Percentiles rank a stretch among this genome's conserved stretches.
phyloP scores from a whole-genome alignment of 768 basidiomycete genomes.

The Phlebiopsis gigantea region DNA sequence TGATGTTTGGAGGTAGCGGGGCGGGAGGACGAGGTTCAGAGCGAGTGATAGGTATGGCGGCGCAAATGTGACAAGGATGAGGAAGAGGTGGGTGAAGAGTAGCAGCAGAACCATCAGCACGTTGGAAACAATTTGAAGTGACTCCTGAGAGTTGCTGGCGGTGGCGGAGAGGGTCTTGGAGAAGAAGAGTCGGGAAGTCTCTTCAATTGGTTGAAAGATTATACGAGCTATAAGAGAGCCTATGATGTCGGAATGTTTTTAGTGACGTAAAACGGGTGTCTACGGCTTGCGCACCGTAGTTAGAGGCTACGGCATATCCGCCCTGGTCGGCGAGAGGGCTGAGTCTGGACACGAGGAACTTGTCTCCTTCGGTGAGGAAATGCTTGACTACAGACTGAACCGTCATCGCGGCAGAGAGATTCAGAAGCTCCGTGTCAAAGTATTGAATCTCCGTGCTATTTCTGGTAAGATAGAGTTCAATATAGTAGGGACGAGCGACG shows the following conservation, averaged over 20 bases:
- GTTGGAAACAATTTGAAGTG: constrained; percentile 34
- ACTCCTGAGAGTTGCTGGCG: constrained; percentile 2
- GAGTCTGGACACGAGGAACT: constrained; percentile 79
- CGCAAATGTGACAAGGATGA: constrained; percentile 71
- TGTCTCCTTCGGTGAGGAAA: constrained; percentile 92
- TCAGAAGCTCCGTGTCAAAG: constrained; percentile 44
- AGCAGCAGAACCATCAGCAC: constrained; percentile 47
- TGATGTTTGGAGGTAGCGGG: constrained; percentile 65
- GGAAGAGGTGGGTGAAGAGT: constrained; percentile 63
- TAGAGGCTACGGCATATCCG: constrained; percentile 91
- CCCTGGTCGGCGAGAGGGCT: constrained; percentile 86
- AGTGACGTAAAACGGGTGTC: not conserved
- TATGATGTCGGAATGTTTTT: constrained; percentile 24
- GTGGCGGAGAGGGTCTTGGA: constrained; percentile 50
- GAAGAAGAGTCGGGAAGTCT: constrained; percentile 85
- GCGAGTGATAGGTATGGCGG: constrained; percentile 69
- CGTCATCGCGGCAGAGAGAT: constrained; percentile 79
- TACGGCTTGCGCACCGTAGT: constrained; percentile 70
- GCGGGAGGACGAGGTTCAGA: constrained; percentile 65
- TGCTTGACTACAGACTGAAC: constrained; percentile 90
- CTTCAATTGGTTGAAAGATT: constrained; percentile 93
- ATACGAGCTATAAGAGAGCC: constrained; percentile 92
- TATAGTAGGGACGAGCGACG: constrained; percentile 6
- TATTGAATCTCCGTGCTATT: constrained; percentile 25
- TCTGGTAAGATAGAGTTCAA: not conserved